Conservation (phyloP, 2,329 filamentous ascomycete species). For the Calonectria crousiana region DNA sequence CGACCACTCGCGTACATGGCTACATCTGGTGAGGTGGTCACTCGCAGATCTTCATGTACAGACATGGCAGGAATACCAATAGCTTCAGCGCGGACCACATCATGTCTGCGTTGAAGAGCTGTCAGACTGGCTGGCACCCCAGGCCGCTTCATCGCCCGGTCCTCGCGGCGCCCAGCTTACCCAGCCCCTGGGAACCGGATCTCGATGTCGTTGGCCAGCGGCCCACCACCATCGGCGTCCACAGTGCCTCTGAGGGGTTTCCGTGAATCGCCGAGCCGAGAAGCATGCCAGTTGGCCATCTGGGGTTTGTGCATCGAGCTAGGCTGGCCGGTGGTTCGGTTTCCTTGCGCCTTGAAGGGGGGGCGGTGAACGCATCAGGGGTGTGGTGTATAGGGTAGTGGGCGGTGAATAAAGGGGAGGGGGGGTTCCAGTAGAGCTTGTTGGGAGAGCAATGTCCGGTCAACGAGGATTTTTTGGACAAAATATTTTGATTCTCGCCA, state of each 20-base stretch:
- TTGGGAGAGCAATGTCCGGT: slow-evolving; percentile 27
- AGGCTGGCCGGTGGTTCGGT: slow-evolving; percentile 33
- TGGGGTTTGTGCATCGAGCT: slow-evolving; percentile 40
- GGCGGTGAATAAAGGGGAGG: slow-evolving; percentile 37
- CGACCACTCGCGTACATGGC: slow-evolving; percentile 20
- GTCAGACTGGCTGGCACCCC: slow-evolving; percentile 27
- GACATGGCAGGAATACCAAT: slow-evolving; percentile 32
- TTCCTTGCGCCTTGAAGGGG: slow-evolving; percentile 15
- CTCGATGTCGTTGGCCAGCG: slow-evolving; percentile 29
- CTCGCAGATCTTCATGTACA: slow-evolving; percentile 29
- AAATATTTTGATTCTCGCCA: slow-evolving; percentile 22
- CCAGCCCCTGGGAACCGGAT: slow-evolving; percentile 24
- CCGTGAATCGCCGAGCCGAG: slow-evolving; percentile 28
- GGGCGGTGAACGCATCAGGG: slow-evolving; percentile 38
- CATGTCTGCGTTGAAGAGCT: slow-evolving; percentile 31
- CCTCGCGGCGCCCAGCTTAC: slow-evolving; percentile 14
- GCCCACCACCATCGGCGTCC: slow-evolving; percentile 25
- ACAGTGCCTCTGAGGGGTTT: slow-evolving; percentile 29
- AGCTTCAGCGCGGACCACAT: slow-evolving; percentile 23
- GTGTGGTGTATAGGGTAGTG: slow-evolving; percentile 40
- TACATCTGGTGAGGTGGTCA: slow-evolving; percentile 31
- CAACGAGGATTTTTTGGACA: slow-evolving; percentile 18
- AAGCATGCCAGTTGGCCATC: slow-evolving; percentile 41
- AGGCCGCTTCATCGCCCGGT: slow-evolving; percentile 13
- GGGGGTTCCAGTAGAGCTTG: slow-evolving; percentile 6